Percentiles rank a stretch among this genome's conserved stretches.
These are phyloP conservation scores for Fraxinus xanthoxyloides DNA, from an alignment of 305 asterid genomes.

Conservation along the genomic window DNA sequence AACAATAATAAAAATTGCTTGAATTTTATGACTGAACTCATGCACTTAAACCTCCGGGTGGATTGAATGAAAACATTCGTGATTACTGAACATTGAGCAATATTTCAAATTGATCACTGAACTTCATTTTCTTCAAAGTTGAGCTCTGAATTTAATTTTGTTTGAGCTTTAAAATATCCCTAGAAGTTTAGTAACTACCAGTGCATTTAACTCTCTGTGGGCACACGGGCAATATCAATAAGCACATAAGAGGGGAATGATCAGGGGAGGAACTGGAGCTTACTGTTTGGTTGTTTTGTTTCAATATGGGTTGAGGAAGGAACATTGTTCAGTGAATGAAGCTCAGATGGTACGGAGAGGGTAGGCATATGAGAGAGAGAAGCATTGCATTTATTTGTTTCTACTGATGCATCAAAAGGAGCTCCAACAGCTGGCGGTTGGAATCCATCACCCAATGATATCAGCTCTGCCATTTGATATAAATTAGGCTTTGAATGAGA, in stretches of 20 bases:
- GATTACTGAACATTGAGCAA: not conserved
- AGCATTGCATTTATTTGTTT: constrained; percentile 20
- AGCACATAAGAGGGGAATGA: not conserved
- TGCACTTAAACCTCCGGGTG: not conserved
- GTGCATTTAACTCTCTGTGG: not conserved
- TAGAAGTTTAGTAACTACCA: not conserved
- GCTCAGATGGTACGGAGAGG: constrained; percentile 44
- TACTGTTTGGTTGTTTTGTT: constrained; percentile 36
- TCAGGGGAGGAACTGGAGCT: constrained; percentile 25
- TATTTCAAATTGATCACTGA: not conserved
- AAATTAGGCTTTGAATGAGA: constrained; percentile 25
- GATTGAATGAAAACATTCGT: not conserved
- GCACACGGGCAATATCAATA: constrained; percentile 5
- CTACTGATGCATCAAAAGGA: constrained; percentile 22
- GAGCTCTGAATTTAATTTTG: not conserved
- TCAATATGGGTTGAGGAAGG: constrained; percentile 30
- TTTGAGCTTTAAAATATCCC: not conserved
- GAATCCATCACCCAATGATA: constrained; percentile 33
- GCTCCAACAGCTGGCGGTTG: constrained; percentile 21
- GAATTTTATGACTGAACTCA: constrained; percentile 6
- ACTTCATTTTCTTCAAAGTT: not conserved
- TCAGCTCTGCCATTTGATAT: constrained; percentile 31
- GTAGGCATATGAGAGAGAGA: constrained; percentile 40
- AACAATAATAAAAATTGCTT: constrained; percentile 3
- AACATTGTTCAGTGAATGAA: constrained; percentile 35